phyloP scores from a whole-genome alignment of 495 filamentous ascomycete genomes.

The Pyronema domesticum region DNA sequence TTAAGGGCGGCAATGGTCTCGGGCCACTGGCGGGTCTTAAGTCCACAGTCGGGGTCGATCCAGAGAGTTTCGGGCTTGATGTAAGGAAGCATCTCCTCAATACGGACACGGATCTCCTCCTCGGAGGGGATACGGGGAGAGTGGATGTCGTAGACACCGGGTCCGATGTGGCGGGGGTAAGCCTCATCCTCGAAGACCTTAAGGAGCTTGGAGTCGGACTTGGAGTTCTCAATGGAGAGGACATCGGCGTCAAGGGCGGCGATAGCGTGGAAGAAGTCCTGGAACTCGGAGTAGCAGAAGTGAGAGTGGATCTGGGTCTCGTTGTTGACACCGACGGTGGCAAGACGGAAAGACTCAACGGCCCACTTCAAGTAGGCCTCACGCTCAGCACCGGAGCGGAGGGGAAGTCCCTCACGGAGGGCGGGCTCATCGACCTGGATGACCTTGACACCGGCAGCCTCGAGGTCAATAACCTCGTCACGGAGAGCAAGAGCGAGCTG shows the following conservation, averaged over 20 bases:
- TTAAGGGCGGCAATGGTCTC: conserved; percentile 84
- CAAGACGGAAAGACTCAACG: conserved; percentile 88
- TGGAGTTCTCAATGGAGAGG: conserved; percentile 97
- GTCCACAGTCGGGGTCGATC: conserved; percentile 96
- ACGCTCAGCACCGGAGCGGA: conserved; percentile 78
- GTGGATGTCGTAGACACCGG: conserved; percentile 99
- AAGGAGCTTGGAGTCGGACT: conserved; percentile 96
- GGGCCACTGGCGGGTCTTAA: conserved; percentile 92
- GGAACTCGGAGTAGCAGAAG: conserved; percentile 99
- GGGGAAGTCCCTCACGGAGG: conserved; percentile 95
- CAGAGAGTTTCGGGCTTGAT: conserved; percentile 91
- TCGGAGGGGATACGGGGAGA: conserved; percentile 85
- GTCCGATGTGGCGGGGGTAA: conserved; percentile 93
- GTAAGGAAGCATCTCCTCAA: conserved; percentile 91
- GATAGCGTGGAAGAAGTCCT: conserved; percentile 99
- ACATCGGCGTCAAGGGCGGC: conserved; percentile 96
- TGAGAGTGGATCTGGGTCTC: conserved; percentile 98
- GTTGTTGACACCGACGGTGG: conserved; percentile 76
- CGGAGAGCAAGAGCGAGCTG: conserved; percentile 95
- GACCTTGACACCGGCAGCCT: conserved; percentile 84
- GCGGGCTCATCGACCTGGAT: conserved; percentile 99
- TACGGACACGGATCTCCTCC: conserved; percentile 92
- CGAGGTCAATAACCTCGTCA: conserved; percentile 94
- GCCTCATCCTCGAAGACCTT: conserved; percentile 94
- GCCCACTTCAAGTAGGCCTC: conserved; percentile 92